Conservation (phyloP, 2,329 filamentous ascomycete genomes). For the Cryphonectria nitschkei region DNA sequence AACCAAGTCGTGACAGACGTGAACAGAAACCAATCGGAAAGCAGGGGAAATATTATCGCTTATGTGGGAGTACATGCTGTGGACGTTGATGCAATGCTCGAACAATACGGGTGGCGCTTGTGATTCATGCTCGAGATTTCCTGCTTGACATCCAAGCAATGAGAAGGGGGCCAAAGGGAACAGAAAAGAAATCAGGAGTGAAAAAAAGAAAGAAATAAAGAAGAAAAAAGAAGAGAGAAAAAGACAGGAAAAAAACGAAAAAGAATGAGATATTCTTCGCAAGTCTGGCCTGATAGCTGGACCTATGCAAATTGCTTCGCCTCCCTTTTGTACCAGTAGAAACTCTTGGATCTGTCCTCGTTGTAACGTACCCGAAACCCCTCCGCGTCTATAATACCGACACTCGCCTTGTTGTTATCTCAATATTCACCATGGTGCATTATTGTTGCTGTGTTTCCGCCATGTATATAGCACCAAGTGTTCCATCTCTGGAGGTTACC, state of each 20-base stretch:
- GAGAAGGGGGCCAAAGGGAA: background rate
- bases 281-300: constrained; percentile 5
- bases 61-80: constrained; percentile 18
- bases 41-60: constrained; percentile 7
- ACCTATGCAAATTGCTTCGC: constrained; percentile 18
- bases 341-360: background rate
- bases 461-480: too few relatives aligned
- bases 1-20: constrained; percentile 15
- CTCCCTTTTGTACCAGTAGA: background rate
- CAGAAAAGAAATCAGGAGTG: background rate
- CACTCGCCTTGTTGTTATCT: background rate
- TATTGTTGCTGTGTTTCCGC: background rate
- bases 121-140: constrained; percentile 3
- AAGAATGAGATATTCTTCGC: constrained; percentile 1
- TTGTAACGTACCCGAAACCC: background rate
- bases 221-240: background rate
- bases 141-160: background rate
- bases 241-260: constrained; percentile 11
- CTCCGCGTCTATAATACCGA: background rate
- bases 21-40: background rate
- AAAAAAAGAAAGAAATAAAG: constrained; percentile 12
- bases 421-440: background rate
- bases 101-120: background rate
- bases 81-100: constrained; percentile 7
- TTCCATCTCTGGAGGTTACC: background rate